phyloP scores from a whole-genome alignment of 2,329 filamentous ascomycete species.

The Tolypocladium tropicale region DNA sequence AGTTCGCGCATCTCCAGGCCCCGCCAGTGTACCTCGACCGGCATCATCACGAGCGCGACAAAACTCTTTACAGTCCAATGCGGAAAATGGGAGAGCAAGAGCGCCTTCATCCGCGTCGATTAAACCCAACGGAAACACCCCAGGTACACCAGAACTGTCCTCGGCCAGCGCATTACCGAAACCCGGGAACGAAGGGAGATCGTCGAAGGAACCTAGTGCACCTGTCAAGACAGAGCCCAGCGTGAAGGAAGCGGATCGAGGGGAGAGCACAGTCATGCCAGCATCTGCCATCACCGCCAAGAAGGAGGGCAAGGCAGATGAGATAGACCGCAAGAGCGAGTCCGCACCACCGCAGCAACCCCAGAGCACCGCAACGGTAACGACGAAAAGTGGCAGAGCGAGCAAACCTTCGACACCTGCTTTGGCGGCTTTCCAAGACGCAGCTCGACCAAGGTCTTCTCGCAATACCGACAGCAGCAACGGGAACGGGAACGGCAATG shows the following conservation, averaged over 20 bases:
- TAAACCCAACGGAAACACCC: conserved; percentile 44
- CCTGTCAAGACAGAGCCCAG: conserved; percentile 19
- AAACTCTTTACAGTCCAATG: conserved; percentile 55
- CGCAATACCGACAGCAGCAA: conserved; percentile 30
- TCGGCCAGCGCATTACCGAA: conserved; percentile 16
- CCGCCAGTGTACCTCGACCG: conserved; percentile 46
- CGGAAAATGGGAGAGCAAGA: conserved; percentile 42
- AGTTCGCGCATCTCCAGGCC: conserved; percentile 49
- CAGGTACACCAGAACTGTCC: conserved; percentile 26
- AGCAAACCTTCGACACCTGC: conserved; percentile 59
- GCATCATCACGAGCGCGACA: conserved; percentile 64
- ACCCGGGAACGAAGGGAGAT: conserved; percentile 34
- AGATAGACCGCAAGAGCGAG: conserved; percentile 26
- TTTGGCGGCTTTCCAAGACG: conserved; percentile 48
- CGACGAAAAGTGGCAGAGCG: conserved; percentile 55
- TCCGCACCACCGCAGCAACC: conserved; percentile 34
- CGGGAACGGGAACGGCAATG: conserved; percentile 18
- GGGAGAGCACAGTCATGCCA: conserved; percentile 15
- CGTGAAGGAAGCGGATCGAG: conserved; percentile 22
- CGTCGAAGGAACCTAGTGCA: conserved; percentile 34
- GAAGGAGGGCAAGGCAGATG: conserved; percentile 32
- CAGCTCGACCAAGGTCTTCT: conserved; percentile 41
- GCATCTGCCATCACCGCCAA: conserved; percentile 20
- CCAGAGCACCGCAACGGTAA: conserved; percentile 33
- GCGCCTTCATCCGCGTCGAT: conserved; percentile 51